phyloP scores from a whole-genome alignment of 2,329 filamentous ascomycete species.

The Graphiopsis chlorocephala region DNA sequence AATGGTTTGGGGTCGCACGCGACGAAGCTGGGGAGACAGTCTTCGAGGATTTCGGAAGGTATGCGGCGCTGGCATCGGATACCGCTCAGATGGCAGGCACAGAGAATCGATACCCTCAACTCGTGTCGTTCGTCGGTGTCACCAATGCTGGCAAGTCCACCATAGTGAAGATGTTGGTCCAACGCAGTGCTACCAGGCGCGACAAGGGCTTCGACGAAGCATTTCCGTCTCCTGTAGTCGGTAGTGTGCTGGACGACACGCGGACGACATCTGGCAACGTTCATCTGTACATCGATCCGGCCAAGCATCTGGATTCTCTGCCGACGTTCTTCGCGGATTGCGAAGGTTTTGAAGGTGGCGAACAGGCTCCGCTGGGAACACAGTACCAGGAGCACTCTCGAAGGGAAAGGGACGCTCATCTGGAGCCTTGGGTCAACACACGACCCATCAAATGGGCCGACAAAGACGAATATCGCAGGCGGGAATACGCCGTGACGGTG shows the following conservation, averaged over 20 bases:
- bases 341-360: constrained; percentile 53
- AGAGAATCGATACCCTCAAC: constrained; percentile 21
- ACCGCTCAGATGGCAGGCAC: no score
- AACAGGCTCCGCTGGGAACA: constrained; percentile 38
- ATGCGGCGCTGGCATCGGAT: no score
- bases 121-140: constrained; percentile 35
- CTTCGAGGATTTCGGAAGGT: no score
- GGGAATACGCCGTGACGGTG: constrained; percentile 39
- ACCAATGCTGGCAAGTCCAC: constrained; percentile 50
- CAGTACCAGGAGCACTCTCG: constrained; percentile 15
- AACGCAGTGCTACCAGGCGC: constrained; percentile 33
- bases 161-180: constrained; percentile 49
- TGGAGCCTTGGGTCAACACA: no score
- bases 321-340: constrained; percentile 52
- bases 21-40: no score
- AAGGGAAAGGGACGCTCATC: constrained; percentile 13
- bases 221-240: constrained; percentile 19
- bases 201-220: constrained; percentile 9
- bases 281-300: constrained; percentile 49
- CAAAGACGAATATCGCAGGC: constrained; percentile 30
- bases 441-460: constrained; percentile 36
- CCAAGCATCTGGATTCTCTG: constrained; percentile 31
- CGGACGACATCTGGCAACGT: constrained; percentile 49
- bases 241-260: constrained; percentile 28
- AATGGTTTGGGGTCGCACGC: no score